Percentiles rank a stretch among this genome's conserved stretches.
Conservation (phyloP, 768 basidiomycete genomes). For the Hysterangium stoloniferum region DNA sequence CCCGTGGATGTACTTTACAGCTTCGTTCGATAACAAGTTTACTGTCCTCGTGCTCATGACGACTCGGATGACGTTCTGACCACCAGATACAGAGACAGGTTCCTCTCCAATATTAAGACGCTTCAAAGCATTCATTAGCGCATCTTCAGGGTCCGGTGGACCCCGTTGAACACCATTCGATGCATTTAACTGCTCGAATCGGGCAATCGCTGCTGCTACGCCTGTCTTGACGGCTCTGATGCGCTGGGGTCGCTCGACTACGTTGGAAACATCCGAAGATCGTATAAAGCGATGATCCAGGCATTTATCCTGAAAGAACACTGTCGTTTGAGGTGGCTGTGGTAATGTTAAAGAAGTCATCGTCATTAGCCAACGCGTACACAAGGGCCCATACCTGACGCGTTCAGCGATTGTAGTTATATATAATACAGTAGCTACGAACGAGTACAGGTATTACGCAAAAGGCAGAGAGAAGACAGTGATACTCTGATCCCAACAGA, state of each 20-base stretch:
- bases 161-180: not conserved
- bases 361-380: constrained; percentile 1
- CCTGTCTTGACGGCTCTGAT: constrained; percentile 79
- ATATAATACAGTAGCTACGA: too few relatives aligned
- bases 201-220: constrained; percentile 69
- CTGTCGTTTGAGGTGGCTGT: constrained; percentile 9
- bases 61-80: constrained; percentile 22
- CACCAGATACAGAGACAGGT: not conserved
- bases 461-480: too few relatives aligned
- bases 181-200: constrained; percentile 40
- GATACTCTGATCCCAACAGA: too few relatives aligned
- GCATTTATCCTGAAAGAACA: constrained; percentile 65
- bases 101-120: constrained; percentile 31
- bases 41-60: constrained; percentile 46
- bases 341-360: constrained; percentile 1
- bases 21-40: constrained; percentile 50
- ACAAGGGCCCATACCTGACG: not conserved
- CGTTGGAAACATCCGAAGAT: constrained; percentile 58
- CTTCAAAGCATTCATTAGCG: constrained; percentile 37
- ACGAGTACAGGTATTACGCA: too few relatives aligned
- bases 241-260: constrained; percentile 90
- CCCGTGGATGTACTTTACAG: constrained; percentile 69
- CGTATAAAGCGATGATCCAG: constrained; percentile 73
- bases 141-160: constrained; percentile 26
- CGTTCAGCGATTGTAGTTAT: too few relatives aligned